phyloP scores from a whole-genome alignment of 768 basidiomycete genomes.

The Xanthoconium purpureum region DNA sequence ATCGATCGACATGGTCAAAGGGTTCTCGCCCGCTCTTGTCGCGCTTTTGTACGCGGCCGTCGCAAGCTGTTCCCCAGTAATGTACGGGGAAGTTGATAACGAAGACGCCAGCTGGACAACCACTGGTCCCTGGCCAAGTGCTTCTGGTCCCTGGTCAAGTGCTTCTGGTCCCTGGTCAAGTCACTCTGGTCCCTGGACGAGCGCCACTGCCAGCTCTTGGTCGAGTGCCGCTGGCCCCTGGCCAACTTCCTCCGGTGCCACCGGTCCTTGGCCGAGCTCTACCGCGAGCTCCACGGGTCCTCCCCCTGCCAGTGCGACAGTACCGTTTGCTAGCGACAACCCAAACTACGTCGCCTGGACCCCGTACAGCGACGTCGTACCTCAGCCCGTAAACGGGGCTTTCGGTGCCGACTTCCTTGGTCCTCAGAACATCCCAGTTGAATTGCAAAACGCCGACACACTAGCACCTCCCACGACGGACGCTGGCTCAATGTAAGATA shows the following conservation, averaged over 20 bases:
- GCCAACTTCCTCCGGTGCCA: too few species aligned
- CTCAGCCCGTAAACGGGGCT: conserved; percentile 39
- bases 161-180: too few species aligned
- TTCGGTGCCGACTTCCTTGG: conserved; percentile 50
- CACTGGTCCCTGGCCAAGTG: neutral
- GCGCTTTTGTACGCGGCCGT: conserved; percentile 3
- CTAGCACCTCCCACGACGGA: conserved; percentile 62
- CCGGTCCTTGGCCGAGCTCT: neutral
- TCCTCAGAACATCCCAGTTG: conserved; percentile 51
- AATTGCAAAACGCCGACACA: conserved; percentile 53
- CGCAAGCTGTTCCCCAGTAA: neutral
- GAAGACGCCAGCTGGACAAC: too few species aligned
- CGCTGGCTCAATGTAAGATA: conserved; percentile 42
- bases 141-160: too few species aligned
- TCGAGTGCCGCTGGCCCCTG: neutral
- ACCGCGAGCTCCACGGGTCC: conserved; percentile 15
- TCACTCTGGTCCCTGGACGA: too few species aligned
- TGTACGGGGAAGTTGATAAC: too few species aligned
- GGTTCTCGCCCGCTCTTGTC: neutral
- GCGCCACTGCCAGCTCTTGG: too few species aligned
- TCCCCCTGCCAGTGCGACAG: conserved; percentile 37
- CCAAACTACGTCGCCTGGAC: conserved; percentile 44
- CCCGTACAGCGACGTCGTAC: conserved; percentile 20
- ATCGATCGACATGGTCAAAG: conserved; percentile 4
- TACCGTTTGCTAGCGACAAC: conserved; percentile 38